These are phyloP conservation scores for Lepidopterella palustris DNA, from an alignment of 495 filamentous ascomycete genomes.

Conservation along the genomic window DNA sequence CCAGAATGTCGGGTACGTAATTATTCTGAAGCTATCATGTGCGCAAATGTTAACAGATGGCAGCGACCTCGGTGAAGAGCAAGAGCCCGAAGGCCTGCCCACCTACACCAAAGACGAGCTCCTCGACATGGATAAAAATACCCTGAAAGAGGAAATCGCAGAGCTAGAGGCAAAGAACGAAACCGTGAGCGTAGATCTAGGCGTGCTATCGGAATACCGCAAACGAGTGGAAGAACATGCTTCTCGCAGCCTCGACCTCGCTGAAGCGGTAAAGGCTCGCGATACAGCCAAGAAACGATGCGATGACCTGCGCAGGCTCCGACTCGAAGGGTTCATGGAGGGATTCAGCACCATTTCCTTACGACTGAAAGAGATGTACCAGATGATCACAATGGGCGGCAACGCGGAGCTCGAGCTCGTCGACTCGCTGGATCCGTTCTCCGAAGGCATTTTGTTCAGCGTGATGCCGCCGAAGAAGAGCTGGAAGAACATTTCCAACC, in stretches of 20 bases:
- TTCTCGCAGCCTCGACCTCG: constrained; percentile 71
- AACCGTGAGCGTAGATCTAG: constrained; percentile 79
- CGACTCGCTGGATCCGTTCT: constrained; percentile 91
- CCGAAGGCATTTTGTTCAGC: constrained; percentile 90
- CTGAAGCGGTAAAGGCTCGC: constrained; percentile 63
- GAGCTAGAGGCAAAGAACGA: constrained; percentile 88
- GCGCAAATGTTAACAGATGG: neutral
- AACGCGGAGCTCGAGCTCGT: constrained; percentile 97
- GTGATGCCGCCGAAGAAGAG: constrained; percentile 99
- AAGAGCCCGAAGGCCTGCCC: constrained; percentile 55
- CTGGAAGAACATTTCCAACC: constrained; percentile 97
- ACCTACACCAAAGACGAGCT: constrained; percentile 86
- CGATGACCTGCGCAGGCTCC: constrained; percentile 81
- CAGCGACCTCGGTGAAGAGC: constrained; percentile 39
- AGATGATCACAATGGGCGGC: constrained; percentile 99
- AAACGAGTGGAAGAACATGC: constrained; percentile 82
- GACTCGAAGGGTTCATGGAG: constrained; percentile 96
- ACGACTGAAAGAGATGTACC: constrained; percentile 98
- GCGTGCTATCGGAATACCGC: constrained; percentile 88
- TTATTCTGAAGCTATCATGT: neutral
- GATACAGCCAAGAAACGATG: constrained; percentile 83
- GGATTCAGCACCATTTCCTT: constrained; percentile 93
- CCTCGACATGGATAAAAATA: constrained; percentile 82
- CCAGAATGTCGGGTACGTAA: constrained; percentile 56
- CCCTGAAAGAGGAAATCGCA: constrained; percentile 80